Evolutionary conservation across 495 filamentous ascomycete genomes (phyloP).

Genomic region (Penicillium roqueforti): DNA sequence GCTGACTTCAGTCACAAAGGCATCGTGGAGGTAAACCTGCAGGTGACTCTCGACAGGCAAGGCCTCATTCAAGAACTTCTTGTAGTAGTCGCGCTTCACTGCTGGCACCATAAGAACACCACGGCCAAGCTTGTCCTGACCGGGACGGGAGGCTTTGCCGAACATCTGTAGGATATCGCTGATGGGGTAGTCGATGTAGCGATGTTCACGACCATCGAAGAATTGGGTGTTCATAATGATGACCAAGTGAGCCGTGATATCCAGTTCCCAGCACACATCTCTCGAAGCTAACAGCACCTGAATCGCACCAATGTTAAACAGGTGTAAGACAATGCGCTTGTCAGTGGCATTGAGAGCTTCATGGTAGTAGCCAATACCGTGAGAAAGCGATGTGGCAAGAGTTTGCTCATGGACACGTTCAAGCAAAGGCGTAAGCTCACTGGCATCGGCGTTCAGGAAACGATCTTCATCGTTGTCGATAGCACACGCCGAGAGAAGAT

Average conservation of each 20-base stretch:
- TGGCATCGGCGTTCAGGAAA: constrained; percentile 76
- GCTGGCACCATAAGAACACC: constrained; percentile 93
- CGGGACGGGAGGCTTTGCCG: constrained; percentile 78
- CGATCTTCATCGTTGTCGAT: constrained; percentile 91
- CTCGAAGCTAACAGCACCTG: constrained; percentile 91
- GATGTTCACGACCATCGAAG: constrained; percentile 93
- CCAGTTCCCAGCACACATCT: constrained; percentile 95
- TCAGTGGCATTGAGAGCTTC: constrained; percentile 85
- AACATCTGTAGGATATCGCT: constrained; percentile 99
- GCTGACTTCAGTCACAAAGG: constrained; percentile 94
- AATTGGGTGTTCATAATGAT: constrained; percentile 99
- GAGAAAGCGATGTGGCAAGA: constrained; percentile 84
- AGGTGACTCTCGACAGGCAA: constrained; percentile 93
- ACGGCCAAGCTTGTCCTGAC: constrained; percentile 73
- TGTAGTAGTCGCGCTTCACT: constrained; percentile 95
- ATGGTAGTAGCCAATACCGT: constrained; percentile 96
- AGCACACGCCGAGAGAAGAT: constrained; percentile 77
- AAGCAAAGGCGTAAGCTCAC: constrained; percentile 78
- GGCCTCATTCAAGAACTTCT: constrained; percentile 97
- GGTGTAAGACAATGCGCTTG: constrained; percentile 86
- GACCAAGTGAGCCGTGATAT: constrained; percentile 82
- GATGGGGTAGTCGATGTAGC: constrained; percentile 94
- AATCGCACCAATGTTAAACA: constrained; percentile 87
- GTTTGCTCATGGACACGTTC: constrained; percentile 78
- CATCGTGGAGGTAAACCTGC: constrained; percentile 85